Percentiles rank a stretch among this genome's conserved stretches.
These are phyloP conservation scores for Arxiozyma slooffiae DNA, from an alignment of 1,139 yeast species.

Conservation along the genomic window DNA sequence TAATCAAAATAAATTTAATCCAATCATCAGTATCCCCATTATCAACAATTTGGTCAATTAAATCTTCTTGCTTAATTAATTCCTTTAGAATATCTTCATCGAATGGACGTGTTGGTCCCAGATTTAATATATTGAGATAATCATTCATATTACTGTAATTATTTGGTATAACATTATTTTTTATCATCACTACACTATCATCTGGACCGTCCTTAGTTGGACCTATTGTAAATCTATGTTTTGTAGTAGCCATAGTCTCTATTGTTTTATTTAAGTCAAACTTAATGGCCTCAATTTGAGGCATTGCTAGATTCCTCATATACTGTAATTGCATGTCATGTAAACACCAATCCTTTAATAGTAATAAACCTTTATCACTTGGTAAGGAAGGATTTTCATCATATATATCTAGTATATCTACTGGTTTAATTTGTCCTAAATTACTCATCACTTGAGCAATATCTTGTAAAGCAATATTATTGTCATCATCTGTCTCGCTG, in stretches of 20 bases:
- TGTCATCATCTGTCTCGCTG: slow-evolving; percentile 29
- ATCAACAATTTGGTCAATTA: slow-evolving; percentile 25
- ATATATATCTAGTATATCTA: slow-evolving; percentile 34
- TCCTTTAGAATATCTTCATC: slow-evolving; percentile 9
- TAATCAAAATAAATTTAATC: slow-evolving; percentile 21
- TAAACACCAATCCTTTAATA: slow-evolving; percentile 42
- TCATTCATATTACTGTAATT: slow-evolving; percentile 24
- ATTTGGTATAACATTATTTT: slow-evolving; percentile 3
- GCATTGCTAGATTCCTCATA: slow-evolving; percentile 33
- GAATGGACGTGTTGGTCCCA: not conserved
- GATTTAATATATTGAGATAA: slow-evolving; percentile 24
- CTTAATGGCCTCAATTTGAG: slow-evolving; percentile 25
- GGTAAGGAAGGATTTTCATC: slow-evolving; percentile 33
- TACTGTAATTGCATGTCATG: slow-evolving; percentile 34
- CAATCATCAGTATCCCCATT: slow-evolving; percentile 29
- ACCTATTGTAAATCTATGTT: slow-evolving; percentile 2
- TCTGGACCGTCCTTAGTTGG: slow-evolving; percentile 3
- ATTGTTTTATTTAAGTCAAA: slow-evolving; percentile 1
- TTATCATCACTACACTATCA: not conserved
- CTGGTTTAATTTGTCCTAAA: slow-evolving; percentile 45
- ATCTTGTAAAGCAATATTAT: slow-evolving; percentile 44
- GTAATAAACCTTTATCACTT: slow-evolving; percentile 35
- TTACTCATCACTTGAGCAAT: slow-evolving; percentile 51
- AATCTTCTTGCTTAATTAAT: slow-evolving; percentile 14
- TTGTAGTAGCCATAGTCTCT: not conserved